phyloP scores from a whole-genome alignment of 2,329 filamentous ascomycete genomes.

The Penicillium sp. region DNA sequence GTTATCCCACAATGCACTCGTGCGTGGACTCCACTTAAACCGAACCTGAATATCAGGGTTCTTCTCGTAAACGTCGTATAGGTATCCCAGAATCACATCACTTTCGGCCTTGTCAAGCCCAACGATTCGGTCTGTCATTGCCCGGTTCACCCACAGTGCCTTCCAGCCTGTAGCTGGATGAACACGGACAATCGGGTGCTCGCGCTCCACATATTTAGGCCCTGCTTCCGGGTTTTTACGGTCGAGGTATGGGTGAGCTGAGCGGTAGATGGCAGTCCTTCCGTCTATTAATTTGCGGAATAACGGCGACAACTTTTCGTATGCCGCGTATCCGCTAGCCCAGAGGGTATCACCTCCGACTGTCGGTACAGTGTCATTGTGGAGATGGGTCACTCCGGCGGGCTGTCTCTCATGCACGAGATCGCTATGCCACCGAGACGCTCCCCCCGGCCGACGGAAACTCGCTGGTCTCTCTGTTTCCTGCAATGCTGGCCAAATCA shows the following conservation, averaged over 20 bases:
- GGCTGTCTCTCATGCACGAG: slow-evolving; percentile 70
- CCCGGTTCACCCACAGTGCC: slow-evolving; percentile 67
- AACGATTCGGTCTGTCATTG: slow-evolving; percentile 67
- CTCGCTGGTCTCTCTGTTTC: slow-evolving; percentile 60
- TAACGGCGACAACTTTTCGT: slow-evolving; percentile 68
- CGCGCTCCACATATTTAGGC: slow-evolving; percentile 64
- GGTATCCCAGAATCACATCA: slow-evolving; percentile 63
- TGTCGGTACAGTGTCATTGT: slow-evolving; percentile 65
- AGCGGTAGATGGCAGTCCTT: slow-evolving; percentile 61
- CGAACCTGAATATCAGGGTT: slow-evolving; percentile 70
- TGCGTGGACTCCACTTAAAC: slow-evolving; percentile 67
- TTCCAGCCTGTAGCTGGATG: slow-evolving; percentile 76
- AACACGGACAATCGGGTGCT: slow-evolving; percentile 66
- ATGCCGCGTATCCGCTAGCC: slow-evolving; percentile 68
- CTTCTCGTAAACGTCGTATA: slow-evolving; percentile 66
- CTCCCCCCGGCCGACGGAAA: slow-evolving; percentile 67
- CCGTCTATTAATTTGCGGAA: slow-evolving; percentile 72
- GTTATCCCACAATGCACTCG: slow-evolving; percentile 71
- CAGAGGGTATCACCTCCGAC: slow-evolving; percentile 70
- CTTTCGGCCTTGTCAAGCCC: slow-evolving; percentile 68
- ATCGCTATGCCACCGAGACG: slow-evolving; percentile 68
- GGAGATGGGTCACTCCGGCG: slow-evolving; percentile 67
- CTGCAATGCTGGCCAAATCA: slow-evolving; percentile 68
- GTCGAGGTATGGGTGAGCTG: slow-evolving; percentile 66
- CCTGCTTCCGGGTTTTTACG: slow-evolving; percentile 60